A percentile compares a stretch with the other conserved stretches of the same genome.
phyloP scores from a whole-genome alignment of 129 eudicot genomes.

The Kitagawia praeruptora region DNA sequence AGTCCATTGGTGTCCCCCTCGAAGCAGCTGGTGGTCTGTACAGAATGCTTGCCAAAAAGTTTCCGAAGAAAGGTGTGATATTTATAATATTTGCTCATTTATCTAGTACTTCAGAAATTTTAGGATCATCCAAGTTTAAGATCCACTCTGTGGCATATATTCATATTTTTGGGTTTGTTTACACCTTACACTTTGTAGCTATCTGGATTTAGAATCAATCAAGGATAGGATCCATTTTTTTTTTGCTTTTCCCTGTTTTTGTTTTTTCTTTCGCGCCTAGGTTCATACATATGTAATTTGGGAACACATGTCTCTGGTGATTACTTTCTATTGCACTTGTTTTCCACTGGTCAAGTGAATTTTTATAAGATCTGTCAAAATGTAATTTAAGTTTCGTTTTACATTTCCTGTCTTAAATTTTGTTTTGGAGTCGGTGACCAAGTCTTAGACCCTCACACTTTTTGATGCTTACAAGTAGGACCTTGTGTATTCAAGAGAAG shows the following conservation, averaged over 20 bases:
- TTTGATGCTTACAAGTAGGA: slow-evolving; percentile 35
- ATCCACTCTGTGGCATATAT: neutral
- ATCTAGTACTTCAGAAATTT: neutral
- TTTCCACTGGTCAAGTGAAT: neutral
- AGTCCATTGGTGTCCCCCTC: slow-evolving; percentile 85
- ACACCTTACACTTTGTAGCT: neutral
- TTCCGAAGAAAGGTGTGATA: slow-evolving; percentile 1
- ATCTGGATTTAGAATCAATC: neutral
- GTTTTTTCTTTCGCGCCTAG: neutral
- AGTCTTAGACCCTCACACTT: neutral
- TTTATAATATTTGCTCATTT: neutral
- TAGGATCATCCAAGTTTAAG: neutral
- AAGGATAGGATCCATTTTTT: neutral
- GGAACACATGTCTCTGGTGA: neutral
- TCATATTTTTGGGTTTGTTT: neutral
- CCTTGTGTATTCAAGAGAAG: slow-evolving; percentile 62
- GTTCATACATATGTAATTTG: neutral
- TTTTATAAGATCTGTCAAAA: neutral
- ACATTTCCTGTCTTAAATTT: neutral
- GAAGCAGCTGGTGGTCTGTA: slow-evolving; percentile 99
- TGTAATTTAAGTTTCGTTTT: neutral
- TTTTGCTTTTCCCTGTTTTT: neutral
- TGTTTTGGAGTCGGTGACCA: neutral
- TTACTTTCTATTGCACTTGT: neutral
- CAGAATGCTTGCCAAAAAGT: slow-evolving; percentile 45